Conservation (phyloP, 352 stramenopile species). For the Globisporangium sylvaticum region DNA sequence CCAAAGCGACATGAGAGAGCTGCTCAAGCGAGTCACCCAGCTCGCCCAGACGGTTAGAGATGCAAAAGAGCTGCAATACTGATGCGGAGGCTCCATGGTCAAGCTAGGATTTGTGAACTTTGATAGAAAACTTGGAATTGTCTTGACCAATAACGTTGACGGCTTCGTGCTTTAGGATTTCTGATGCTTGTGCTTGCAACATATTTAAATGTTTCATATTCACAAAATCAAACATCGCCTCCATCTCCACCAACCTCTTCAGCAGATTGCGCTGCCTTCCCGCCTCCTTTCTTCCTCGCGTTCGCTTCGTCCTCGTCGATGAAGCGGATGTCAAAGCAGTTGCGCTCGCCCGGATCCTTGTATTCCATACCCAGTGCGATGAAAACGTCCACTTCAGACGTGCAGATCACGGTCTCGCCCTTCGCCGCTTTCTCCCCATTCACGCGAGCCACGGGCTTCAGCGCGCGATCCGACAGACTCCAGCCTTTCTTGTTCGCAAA, state of each 20-base stretch:
- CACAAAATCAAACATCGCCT: neutral
- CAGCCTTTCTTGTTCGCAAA: constrained; percentile 80
- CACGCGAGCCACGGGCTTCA: constrained; percentile 57
- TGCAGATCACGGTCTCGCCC: constrained; percentile 70
- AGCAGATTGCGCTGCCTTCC: neutral
- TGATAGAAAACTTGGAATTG: too few relatives aligned
- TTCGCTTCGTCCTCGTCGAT: constrained; percentile 70
- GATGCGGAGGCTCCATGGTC: too few relatives aligned
- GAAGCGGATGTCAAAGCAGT: constrained; percentile 82
- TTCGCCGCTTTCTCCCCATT: constrained; percentile 60
- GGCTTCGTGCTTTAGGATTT: too few relatives aligned
- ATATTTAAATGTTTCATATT: too few relatives aligned
- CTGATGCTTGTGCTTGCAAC: too few relatives aligned
- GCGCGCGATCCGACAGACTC: constrained; percentile 61
- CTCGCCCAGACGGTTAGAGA: constrained; percentile 13
- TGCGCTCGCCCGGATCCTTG: constrained; percentile 73
- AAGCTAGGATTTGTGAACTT: too few relatives aligned
- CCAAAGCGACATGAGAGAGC: neutral
- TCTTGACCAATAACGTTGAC: too few relatives aligned
- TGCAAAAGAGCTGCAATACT: neutral
- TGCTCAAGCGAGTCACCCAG: constrained; percentile 13
- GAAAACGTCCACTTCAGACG: constrained; percentile 82
- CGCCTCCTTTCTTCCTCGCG: constrained; percentile 26
- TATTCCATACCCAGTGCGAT: constrained; percentile 82
- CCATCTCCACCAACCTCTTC: neutral